phyloP scores from a whole-genome alignment of 768 basidiomycete genomes.

The Polyporus arcularius region DNA sequence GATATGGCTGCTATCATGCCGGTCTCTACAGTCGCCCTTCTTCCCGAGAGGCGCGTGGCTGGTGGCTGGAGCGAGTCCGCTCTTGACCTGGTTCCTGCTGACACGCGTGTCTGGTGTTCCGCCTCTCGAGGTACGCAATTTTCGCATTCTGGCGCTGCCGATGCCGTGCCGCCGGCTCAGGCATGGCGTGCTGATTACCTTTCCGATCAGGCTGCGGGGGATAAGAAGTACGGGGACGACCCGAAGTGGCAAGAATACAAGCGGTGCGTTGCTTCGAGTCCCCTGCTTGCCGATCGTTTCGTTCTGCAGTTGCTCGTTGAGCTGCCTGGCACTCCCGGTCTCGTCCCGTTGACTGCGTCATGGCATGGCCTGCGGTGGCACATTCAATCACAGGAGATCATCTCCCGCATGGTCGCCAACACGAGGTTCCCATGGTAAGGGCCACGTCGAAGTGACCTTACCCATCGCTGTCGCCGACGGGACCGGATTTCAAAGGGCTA shows the following conservation, averaged over 20 bases:
- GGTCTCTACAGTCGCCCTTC: slow-evolving; percentile 45
- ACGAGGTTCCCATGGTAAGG: neutral
- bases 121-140: slow-evolving; percentile 51
- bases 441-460: neutral
- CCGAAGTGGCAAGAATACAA: slow-evolving; percentile 62
- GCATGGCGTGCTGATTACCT: neutral
- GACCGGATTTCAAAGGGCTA: too few species aligned
- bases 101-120: slow-evolving; percentile 72
- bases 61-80: slow-evolving; percentile 55
- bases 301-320: neutral
- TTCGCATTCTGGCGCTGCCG: neutral
- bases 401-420: too few species aligned
- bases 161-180: neutral
- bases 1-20: slow-evolving; percentile 58
- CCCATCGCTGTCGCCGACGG: too few species aligned
- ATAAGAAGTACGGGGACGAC: slow-evolving; percentile 58
- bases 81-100: slow-evolving; percentile 64
- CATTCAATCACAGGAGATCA: too few species aligned
- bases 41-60: slow-evolving; percentile 47
- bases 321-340: neutral
- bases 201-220: slow-evolving; percentile 37
- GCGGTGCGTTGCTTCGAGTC: slow-evolving; percentile 36
- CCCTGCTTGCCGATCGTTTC: neutral
- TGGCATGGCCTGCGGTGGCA: too few species aligned
- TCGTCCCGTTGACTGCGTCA: neutral